Evolutionary conservation across 768 basidiomycete species (phyloP), one percentile per base, ranked within the genome.

Genomic region (Lactarius vividus): DNA sequence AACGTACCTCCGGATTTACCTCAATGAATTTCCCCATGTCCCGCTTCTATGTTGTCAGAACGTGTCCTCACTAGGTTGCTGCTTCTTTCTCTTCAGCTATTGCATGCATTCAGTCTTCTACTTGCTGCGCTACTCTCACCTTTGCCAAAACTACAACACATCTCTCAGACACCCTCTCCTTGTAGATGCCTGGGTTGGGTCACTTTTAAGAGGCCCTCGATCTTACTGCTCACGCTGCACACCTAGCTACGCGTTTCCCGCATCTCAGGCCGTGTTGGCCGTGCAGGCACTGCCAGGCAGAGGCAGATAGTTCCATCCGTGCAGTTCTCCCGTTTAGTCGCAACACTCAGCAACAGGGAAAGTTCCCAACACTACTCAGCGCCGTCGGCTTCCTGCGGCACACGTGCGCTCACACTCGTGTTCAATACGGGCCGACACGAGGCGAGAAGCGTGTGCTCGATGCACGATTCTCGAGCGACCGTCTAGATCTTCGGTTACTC

Each of bases 131-230:
- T 33, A 2, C 33, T 33, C 33, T 33, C 33, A 33, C 9, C 33
- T 33, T n/a, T n/a, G n/a, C n/a, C n/a, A n/a, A n/a, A n/a, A n/a
- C n/a, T n/a, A n/a, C n/a, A n/a, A n/a, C n/a, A n/a, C n/a, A 9
- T 33, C 20, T 37, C 35, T 35, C 35, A 8, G 11, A 44, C 0
- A 42, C 16, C 33, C 9, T 0, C 39, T 4, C 16, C 85, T 94
- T 46, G 94, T 94, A 72, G 93, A 31, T 31, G 31, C 31, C 31
- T 31, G 31, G 3, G 31, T 31, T 31, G 6, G 31, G 94, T 6
- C 91, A 92, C 76, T 98, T 95, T 78, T 83, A 87, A 60, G 96
- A 98, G 74, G 95, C 0, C 83, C 11, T 98, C 63, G 89, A 94
- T 29, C 83, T 98, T 44, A 83, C 89, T 6, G 79, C 83, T 29